A percentile compares a stretch with the other conserved stretches of the same genome.
Conservation (phyloP, 352 stramenopile genomes). For the Globisporangium parvum region DNA sequence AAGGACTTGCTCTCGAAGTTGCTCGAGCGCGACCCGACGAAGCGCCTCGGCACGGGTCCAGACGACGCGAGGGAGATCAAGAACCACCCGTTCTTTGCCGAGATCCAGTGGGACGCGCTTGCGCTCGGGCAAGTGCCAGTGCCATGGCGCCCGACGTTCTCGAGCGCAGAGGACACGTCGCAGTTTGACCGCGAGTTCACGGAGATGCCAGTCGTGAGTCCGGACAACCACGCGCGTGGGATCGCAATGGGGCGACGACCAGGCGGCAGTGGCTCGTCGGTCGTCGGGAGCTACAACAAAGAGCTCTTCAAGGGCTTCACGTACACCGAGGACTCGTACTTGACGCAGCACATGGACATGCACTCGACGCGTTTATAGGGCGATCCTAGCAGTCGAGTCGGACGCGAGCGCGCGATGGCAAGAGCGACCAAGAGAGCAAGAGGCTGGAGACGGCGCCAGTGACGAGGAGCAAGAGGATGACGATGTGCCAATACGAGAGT, state of each 20-base stretch:
- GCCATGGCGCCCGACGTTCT: constrained; percentile 92
- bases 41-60: constrained; percentile 90
- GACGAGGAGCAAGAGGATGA: not conserved
- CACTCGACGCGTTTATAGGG: constrained; percentile 40
- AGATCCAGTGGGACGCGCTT: constrained; percentile 74
- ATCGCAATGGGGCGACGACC: constrained; percentile 49
- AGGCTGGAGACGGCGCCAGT: constrained; percentile 2
- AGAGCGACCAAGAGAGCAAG: not conserved
- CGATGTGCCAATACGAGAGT: constrained; percentile 1
- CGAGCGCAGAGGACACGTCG: constrained; percentile 92
- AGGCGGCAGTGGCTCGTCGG: constrained; percentile 25
- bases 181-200: constrained; percentile 98
- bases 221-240: constrained; percentile 69
- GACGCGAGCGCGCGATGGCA: not conserved
- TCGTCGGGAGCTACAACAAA: constrained; percentile 47
- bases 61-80: constrained; percentile 76
- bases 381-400: not conserved
- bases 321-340: constrained; percentile 79
- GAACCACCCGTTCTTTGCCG: constrained; percentile 74
- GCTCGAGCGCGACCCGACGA: constrained; percentile 92
- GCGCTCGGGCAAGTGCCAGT: constrained; percentile 58
- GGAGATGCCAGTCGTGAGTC: constrained; percentile 93
- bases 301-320: constrained; percentile 84
- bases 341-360: constrained; percentile 28
- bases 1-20: constrained; percentile 87